These are phyloP conservation scores for Russula ochroleuca DNA, from an alignment of 768 basidiomycete genomes.

Conservation along the genomic window DNA sequence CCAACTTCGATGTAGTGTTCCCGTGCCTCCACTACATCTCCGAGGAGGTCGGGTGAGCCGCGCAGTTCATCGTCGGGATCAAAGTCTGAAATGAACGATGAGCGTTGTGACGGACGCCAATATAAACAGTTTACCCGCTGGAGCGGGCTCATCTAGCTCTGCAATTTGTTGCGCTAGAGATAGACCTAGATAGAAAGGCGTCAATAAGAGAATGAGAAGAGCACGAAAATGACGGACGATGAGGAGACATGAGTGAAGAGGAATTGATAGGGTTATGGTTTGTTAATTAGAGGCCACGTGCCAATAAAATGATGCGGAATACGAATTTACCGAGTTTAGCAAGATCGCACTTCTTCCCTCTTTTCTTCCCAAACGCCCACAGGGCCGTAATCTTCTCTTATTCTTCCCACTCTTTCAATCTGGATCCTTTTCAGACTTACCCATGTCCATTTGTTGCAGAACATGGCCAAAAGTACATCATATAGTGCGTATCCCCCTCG, in stretches of 20 bases:
- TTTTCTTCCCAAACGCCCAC: slow-evolving; percentile 23
- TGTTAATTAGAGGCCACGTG: slow-evolving; percentile 19
- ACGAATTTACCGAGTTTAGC: slow-evolving; percentile 7
- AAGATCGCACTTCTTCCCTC: neutral
- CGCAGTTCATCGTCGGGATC: slow-evolving; percentile 42
- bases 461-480: slow-evolving; percentile 42
- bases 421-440: slow-evolving; percentile 39
- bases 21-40: slow-evolving; percentile 41
- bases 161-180: slow-evolving; percentile 79
- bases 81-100: slow-evolving; percentile 33
- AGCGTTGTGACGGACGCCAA: slow-evolving; percentile 10
- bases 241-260: slow-evolving; percentile 9
- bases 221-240: slow-evolving; percentile 23
- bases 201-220: slow-evolving; percentile 6
- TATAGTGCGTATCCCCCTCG: slow-evolving; percentile 28
- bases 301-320: slow-evolving; percentile 1
- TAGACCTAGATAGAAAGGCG: slow-evolving; percentile 37
- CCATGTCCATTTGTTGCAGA: slow-evolving; percentile 42
- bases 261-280: slow-evolving; percentile 18
- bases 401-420: slow-evolving; percentile 34
- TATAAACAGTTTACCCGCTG: slow-evolving; percentile 48
- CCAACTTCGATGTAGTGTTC: slow-evolving; percentile 87
- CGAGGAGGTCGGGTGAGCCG: slow-evolving; percentile 29
- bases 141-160: slow-evolving; percentile 66
- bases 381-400: slow-evolving; percentile 18